Base-by-base conservation (phyloP, 768 basidiomycete genomes). In the Suillus tomentosus region DNA sequence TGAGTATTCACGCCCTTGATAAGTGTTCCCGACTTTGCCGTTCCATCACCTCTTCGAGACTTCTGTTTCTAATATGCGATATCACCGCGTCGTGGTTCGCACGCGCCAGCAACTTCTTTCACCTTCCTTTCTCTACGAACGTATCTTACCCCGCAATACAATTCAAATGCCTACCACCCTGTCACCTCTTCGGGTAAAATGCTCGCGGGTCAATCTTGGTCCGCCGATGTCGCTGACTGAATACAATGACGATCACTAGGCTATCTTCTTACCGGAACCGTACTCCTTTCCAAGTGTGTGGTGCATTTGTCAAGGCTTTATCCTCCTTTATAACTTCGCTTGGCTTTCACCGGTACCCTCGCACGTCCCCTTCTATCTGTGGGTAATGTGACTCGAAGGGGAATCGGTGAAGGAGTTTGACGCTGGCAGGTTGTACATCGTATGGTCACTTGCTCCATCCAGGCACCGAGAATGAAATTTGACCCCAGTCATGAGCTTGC, bases 21-120 rank as follows among this genome's bases (percentile, higher is more conserved):
- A 59, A 42, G 39, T 63, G 37, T 60, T 43, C 47, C 63, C 31
- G 47, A 31, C 69, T 74, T 76, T 39, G 27, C 54, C 61, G 34
- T 60, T 36, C 48, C 74, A 63, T 69, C 73, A 66, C 67, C 61
- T 48, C 9, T 55, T 73, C 65, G 17, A 64, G 67, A 50, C 4
- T 53, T 54, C 59, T 61, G 36, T 43, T 47, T 67, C 65, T 76
- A 70, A 69, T 66, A 55, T 69, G 45, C 61, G 65, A 64, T 65
- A 68, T 71, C 64, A 55, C 71, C 68, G 53, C 61, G 47, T 59
- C 60, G 3, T n/a, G 55, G 48, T 56, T 65, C 65, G 34, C 40
- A 42, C 62, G 53, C 37, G 51, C 51, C 37, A 54, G 61, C 37
- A 39, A 27, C 61, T 54, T 62, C 50, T 37, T 40, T 17, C 48